Conservation (phyloP, 331 rosid genomes). For the Pyracantha coccinea region DNA sequence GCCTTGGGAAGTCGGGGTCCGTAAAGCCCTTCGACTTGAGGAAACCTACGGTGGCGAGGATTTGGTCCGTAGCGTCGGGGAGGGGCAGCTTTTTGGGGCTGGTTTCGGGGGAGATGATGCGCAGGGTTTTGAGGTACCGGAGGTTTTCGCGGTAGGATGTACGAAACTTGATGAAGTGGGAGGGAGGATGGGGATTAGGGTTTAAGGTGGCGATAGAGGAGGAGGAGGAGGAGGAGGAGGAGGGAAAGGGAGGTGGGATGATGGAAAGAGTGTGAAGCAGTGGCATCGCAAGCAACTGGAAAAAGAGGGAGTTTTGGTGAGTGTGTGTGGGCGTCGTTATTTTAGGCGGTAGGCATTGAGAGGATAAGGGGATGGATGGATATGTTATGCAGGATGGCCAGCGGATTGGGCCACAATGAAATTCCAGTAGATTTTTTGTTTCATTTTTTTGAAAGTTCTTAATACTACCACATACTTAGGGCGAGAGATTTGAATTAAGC, state of each 20-base stretch:
- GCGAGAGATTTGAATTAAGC: too few species aligned
- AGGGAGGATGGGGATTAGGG: background rate
- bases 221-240: background rate
- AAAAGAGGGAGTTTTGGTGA: too few species aligned
- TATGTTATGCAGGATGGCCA: background rate
- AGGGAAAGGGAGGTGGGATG: conserved; percentile 8
- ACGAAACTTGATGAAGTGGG: conserved; percentile 54
- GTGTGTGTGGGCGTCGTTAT: too few species aligned
- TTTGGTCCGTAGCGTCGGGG: conserved; percentile 38
- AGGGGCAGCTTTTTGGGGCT: conserved; percentile 41
- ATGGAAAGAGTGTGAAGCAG: conserved; percentile 18
- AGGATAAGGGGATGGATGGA: background rate
- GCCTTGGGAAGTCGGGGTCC: too few species aligned
- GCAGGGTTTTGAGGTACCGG: conserved; percentile 58
- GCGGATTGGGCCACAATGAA: background rate
- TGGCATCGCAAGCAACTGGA: background rate
- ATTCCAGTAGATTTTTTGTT: background rate
- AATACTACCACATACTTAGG: too few species aligned
- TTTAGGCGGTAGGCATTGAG: background rate
- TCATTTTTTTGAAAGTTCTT: too few species aligned
- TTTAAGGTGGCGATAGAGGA: conserved; percentile 1
- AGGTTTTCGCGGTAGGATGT: conserved; percentile 63
- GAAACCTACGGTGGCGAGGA: conserved; percentile 45
- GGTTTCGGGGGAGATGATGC: conserved; percentile 41
- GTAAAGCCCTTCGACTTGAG: conserved; percentile 52